Evolutionary conservation across 495 filamentous ascomycete genomes (phyloP), one percentile per base, ranked within the genome.

Genomic region (Xylaria scruposa): DNA sequence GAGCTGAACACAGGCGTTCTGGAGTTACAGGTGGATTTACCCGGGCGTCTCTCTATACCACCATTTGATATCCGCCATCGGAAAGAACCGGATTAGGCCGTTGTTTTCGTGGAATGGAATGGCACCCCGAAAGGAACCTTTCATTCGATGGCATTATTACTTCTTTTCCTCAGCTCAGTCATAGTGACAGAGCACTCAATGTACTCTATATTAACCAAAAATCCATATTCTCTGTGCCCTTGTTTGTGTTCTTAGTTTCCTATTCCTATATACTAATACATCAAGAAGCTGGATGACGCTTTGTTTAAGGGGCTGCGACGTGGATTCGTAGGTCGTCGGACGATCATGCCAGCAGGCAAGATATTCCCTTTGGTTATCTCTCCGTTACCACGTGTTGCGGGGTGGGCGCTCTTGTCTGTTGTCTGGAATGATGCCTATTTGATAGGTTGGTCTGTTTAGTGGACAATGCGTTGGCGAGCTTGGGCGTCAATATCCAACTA

Each of bases 31-130:
- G 40, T 40, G 49, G 40, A 60, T 64, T 65, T 71, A 62, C 54
- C 44, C 8, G 33, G 68, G 49, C 47, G 36, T 71, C 68, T 62
- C 60, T 64, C 62, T 66, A 71, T 71, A 71, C 51, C 69, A 66
- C n/a, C 49, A 71, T 36, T 60, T 54, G 61, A 59, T 65, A 71
- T 71, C 42, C 61, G 7, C 60, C 47, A 33, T 31, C 31, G 47
- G 59, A 42, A 64, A 64, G 60, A 21, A 26, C 47, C 31, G 36
- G 59, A 13, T 36, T 9, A 17, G 24, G 68, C 17, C 13, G 59
- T n/a, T 56, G 59, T 47, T 29, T 36, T 46, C 26, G 38, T 46
- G 62, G 21, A 59, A 47, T 69, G 26, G 31, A 26, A 49, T 38
- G 26, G 40, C 51, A 15, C 5, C 36, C 40, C 36, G 7, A 44